Base-by-base conservation (phyloP, 805 yeast genomes). In the Kodamaea sagamina region DNA sequence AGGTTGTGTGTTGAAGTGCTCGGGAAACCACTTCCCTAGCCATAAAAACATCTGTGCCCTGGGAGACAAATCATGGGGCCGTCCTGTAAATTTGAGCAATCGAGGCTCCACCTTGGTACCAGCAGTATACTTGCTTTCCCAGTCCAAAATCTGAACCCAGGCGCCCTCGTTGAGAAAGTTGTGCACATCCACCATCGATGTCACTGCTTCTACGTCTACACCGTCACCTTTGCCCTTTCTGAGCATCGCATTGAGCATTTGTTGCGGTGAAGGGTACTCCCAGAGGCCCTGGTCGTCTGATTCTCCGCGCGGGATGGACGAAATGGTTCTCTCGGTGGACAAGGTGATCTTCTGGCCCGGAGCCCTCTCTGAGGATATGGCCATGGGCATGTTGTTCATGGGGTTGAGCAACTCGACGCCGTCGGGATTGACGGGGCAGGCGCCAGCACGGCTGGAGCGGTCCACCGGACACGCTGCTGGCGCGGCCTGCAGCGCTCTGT, bases 241-340 rank as follows among this genome's bases (percentile, higher is more conserved):
- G 19, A 89, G 69, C 98, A 93, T 92, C 9, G 99, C 99, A 58
- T 92, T 90, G 52, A 89, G 82, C 99, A 93, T 93, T 62, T 93
- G 99, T 66, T 93, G 99, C 1, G 99, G 99, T 2, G 97, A 88
- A 1, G 99, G 99, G 61, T 93, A 93, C 66, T 93, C 99, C 99
- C 99, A 93, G 37, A 83, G 80, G 1, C 95, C 95, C 47, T 80
- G 81, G 7, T 69, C 73, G 1, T 68, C 72, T 10, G 61, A 59
- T 21, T 72, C 78, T 21, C 98, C 98, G 49, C 88, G 77, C 15
- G 99, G 99, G 41, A 93, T 93, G 1, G 88, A 68, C 11, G 96
- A 88, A 28, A 82, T 63, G 1, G 95, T 85, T 53, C 97, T 79
- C 32, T 85, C 87, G 0, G 93, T 87, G 7, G 97, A 89, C 24